Evolutionary conservation across 23 red algal species (phyloP).

Genomic region (Gracilaria caudata): DNA sequence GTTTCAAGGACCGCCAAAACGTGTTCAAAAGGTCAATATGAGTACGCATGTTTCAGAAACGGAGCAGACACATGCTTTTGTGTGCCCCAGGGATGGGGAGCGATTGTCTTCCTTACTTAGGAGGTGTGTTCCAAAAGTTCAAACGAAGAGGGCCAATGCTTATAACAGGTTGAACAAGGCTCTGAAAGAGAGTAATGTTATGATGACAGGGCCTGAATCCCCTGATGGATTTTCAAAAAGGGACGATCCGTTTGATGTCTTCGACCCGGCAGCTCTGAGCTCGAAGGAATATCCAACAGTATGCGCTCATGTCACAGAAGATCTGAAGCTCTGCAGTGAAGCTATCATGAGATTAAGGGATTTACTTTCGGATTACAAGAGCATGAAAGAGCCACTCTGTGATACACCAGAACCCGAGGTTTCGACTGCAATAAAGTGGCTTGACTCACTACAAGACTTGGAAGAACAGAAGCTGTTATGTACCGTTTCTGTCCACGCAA

Average conservation of each 20-base stretch:
- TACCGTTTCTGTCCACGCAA: slow-evolving; percentile 48
- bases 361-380: slow-evolving; percentile 24
- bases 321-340: slow-evolving; percentile 54
- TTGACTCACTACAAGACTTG: slow-evolving; percentile 42
- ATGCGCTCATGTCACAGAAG: slow-evolving; percentile 50
- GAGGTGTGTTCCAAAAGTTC: slow-evolving; percentile 30
- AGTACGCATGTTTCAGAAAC: slow-evolving; percentile 29
- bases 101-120: slow-evolving; percentile 19
- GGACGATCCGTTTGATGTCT: slow-evolving; percentile 1
- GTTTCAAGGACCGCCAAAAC: not conserved
- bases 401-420: slow-evolving; percentile 29
- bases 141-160: slow-evolving; percentile 13
- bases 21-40: not conserved
- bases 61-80: slow-evolving; percentile 30
- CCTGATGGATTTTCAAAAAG: not conserved
- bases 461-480: slow-evolving; percentile 37
- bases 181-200: not conserved
- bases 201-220: not conserved
- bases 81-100: slow-evolving; percentile 15
- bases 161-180: slow-evolving; percentile 35
- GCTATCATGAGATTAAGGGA: slow-evolving; percentile 44
- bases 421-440: slow-evolving; percentile 25
- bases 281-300: slow-evolving; percentile 24
- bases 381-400: not conserved
- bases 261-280: not conserved